A percentile compares a stretch with the other conserved stretches of the same genome.
Evolutionary conservation across 148 eudicot species (phyloP).

Genomic region (Salicornia ramosissima): DNA sequence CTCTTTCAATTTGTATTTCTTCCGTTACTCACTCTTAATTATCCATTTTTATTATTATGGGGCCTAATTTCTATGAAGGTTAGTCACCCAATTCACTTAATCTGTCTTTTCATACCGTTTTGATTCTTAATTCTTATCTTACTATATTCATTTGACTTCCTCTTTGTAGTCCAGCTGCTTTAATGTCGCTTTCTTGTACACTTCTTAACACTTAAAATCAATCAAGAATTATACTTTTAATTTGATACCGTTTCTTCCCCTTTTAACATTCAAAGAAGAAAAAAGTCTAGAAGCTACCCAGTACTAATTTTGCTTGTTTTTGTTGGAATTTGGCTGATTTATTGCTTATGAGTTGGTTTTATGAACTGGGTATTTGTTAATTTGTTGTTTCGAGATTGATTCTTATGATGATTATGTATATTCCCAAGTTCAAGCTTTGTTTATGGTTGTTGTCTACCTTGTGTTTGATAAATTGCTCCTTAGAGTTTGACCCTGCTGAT

Average conservation of each 20-base stretch:
- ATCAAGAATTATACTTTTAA: not conserved
- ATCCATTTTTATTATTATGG: not conserved
- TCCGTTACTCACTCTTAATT: too few species aligned
- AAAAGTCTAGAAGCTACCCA: not conserved
- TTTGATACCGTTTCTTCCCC: not conserved
- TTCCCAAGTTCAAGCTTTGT: not conserved
- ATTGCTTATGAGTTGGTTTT: not conserved
- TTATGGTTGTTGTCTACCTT: slow-evolving; percentile 27
- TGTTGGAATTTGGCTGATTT: not conserved
- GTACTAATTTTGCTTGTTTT: not conserved
- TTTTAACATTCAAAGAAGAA: not conserved
- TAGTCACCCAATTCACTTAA: slow-evolving; percentile 2
- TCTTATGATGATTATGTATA: slow-evolving; percentile 10
- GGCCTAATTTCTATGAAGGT: not conserved
- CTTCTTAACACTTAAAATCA: not conserved
- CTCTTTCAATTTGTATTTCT: too few species aligned
- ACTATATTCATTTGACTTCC: not conserved
- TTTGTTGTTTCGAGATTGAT: slow-evolving; percentile 8
- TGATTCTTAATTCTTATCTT: not conserved
- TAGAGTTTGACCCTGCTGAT: slow-evolving; percentile 42
- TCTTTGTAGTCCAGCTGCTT: not conserved
- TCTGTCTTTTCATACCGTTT: not conserved
- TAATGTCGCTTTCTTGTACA: not conserved
- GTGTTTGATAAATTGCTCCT: slow-evolving; percentile 38
- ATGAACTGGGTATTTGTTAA: slow-evolving; percentile 12